Evolutionary conservation across 805 yeast genomes (phyloP), one percentile per base, ranked within the genome.

Genomic region (Alloascoidea africana): DNA sequence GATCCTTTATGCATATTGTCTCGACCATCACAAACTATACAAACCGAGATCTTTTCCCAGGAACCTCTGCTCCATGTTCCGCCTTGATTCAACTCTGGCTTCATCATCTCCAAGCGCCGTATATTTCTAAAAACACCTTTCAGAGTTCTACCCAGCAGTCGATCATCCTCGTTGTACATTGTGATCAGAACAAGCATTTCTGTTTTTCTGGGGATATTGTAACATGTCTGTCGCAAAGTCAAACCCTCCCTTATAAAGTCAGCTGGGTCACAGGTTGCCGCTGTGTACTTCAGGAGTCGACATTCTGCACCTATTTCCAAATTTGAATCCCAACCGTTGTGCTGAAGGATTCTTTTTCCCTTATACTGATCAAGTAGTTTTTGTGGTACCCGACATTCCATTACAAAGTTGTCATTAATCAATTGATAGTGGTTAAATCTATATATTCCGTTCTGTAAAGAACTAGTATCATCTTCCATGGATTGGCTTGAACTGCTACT

Each of bases 261-360:
- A 34, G 74, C 74, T 3, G 82, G 82, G n/a, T 77, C 80, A 49
- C 75, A 69, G 1, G 80, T 74, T 4, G 76, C 82, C 2, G 82
- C 82, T 2, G 69, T 64, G 30, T 49, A n/a, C n/a, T n/a, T n/a
- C n/a, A n/a, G n/a, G n/a, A n/a, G n/a, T n/a, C n/a, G n/a, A n/a
- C n/a, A n/a, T n/a, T n/a, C n/a, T n/a, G n/a, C n/a, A n/a, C n/a
- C n/a, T n/a, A n/a, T n/a, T n/a, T n/a, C n/a, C n/a, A n/a, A n/a
- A n/a, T n/a, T n/a, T n/a, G n/a, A n/a, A n/a, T n/a, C n/a, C n/a
- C n/a, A n/a, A n/a, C n/a, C n/a, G n/a, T n/a, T n/a, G n/a, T n/a
- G n/a, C n/a, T n/a, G n/a, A n/a, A n/a, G n/a, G n/a, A n/a, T n/a
- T n/a, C n/a, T n/a, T n/a, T n/a, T n/a, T n/a, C n/a, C n/a, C n/a